Percentiles rank a stretch among this genome's conserved stretches.
Evolutionary conservation across 2,329 filamentous ascomycete species (phyloP).

Genomic region (Aureobasidium musti): DNA sequence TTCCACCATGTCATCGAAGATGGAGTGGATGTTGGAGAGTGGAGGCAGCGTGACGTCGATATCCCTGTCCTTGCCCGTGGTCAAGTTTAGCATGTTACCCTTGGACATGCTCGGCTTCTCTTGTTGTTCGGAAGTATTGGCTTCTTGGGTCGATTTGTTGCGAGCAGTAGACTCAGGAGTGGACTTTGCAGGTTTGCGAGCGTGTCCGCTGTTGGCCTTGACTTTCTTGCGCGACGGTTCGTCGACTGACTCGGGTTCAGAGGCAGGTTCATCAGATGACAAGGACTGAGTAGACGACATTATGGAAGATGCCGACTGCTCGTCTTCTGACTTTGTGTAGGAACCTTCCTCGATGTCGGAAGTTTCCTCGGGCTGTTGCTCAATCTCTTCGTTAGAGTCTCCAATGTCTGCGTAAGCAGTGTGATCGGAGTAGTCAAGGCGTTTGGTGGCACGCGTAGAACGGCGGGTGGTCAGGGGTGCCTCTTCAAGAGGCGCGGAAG

Average conservation of each 20-base stretch:
- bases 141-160: too few relatives aligned
- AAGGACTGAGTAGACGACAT: neutral
- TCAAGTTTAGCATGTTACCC: slow-evolving; percentile 12
- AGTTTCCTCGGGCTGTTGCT: neutral
- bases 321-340: neutral
- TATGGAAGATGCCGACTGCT: neutral
- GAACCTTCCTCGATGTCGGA: too few relatives aligned
- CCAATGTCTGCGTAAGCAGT: neutral
- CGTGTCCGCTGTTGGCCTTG: neutral
- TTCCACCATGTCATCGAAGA: slow-evolving; percentile 53
- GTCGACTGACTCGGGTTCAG: neutral
- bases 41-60: slow-evolving; percentile 48
- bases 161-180: neutral
- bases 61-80: slow-evolving; percentile 19
- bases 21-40: slow-evolving; percentile 50
- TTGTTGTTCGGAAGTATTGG: neutral
- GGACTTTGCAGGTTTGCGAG: neutral
- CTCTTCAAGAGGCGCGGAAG: neutral
- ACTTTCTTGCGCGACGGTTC: neutral
- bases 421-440: neutral
- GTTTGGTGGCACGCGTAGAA: neutral
- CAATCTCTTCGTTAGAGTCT: neutral
- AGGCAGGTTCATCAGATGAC: neutral
- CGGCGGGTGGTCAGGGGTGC: neutral
- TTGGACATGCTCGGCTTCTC: neutral